A percentile compares a stretch with the other conserved stretches of the same genome.
phyloP scores from a whole-genome alignment of 73 alveolate species.

The Urostyla sp. region DNA sequence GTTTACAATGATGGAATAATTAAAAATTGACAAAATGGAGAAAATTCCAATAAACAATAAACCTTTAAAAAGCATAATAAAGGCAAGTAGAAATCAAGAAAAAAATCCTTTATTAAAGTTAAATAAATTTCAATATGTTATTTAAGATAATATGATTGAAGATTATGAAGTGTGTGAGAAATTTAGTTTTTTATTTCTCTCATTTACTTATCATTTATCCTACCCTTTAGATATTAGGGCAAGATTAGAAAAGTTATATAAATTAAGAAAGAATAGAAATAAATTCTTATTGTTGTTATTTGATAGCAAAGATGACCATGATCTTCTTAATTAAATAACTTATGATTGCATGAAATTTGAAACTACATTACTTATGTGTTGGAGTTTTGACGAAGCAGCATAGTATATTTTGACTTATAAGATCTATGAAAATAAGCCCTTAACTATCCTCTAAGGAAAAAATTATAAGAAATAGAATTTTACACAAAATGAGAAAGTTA shows the following conservation, averaged over 20 bases:
- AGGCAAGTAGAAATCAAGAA: conserved; percentile 21
- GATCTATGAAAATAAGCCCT: conserved; percentile 51
- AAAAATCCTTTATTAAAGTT: conserved; percentile 43
- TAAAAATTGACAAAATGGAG: neutral
- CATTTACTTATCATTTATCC: conserved; percentile 2
- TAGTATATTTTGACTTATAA: conserved; percentile 53
- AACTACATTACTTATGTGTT: conserved; percentile 40
- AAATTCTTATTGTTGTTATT: conserved; percentile 13
- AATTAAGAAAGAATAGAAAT: conserved; percentile 3
- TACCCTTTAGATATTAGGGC: conserved; percentile 16
- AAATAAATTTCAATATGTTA: neutral
- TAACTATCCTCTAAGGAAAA: conserved; percentile 50
- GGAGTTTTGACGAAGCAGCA: conserved; percentile 66
- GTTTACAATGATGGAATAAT: neutral
- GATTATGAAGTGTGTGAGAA: conserved; percentile 54
- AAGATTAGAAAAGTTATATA: conserved; percentile 8
- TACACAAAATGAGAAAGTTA: conserved; percentile 44
- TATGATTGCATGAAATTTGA: conserved; percentile 14
- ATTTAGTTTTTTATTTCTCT: conserved; percentile 1
- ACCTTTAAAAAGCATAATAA: conserved; percentile 6
- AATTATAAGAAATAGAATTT: neutral
- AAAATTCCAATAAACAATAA: neutral
- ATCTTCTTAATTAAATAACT: neutral
- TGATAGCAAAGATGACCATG: conserved; percentile 31
- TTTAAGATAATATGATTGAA: conserved; percentile 45